Conservation (phyloP, 2,329 filamentous ascomycete species). For the Fusarium penzigii region DNA sequence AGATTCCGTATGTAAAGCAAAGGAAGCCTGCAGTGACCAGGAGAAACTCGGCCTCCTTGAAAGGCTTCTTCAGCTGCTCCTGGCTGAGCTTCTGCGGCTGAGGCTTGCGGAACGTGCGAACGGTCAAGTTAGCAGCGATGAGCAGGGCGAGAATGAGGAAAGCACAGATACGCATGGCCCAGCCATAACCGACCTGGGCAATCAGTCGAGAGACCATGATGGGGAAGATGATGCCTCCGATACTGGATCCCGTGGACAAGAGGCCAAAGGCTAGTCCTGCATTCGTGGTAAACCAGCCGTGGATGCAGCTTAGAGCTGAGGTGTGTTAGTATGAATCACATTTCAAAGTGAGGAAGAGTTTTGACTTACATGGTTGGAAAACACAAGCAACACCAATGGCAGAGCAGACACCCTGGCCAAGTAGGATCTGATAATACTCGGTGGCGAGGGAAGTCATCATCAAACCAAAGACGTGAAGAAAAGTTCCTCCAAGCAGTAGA, state of each 20-base stretch:
- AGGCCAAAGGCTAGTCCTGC: slow-evolving; percentile 39
- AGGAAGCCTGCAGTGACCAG: slow-evolving; percentile 35
- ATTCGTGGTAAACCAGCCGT: slow-evolving; percentile 38
- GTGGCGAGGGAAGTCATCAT: slow-evolving; percentile 61
- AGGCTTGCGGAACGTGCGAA: slow-evolving; percentile 26
- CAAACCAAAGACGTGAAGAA: slow-evolving; percentile 60
- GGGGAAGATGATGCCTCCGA: slow-evolving; percentile 43
- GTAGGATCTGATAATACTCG: slow-evolving; percentile 43
- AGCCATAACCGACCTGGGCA: slow-evolving; percentile 37
- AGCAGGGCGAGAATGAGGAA: slow-evolving; percentile 40
- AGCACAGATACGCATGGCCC: slow-evolving; percentile 40
- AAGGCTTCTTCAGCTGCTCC: slow-evolving; percentile 34
- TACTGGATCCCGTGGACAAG: slow-evolving; percentile 35
- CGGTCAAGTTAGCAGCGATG: slow-evolving; percentile 33
- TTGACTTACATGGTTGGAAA: slow-evolving; percentile 31
- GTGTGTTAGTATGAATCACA: background rate
- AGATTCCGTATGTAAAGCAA: slow-evolving; percentile 38
- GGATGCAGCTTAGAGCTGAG: slow-evolving; percentile 32
- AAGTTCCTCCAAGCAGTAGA: slow-evolving; percentile 52
- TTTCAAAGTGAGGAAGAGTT: background rate
- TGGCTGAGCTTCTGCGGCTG: slow-evolving; percentile 29
- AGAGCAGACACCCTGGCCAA: slow-evolving; percentile 40
- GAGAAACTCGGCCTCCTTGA: slow-evolving; percentile 34
- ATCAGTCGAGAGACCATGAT: slow-evolving; percentile 42
- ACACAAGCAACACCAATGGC: slow-evolving; percentile 38